Percentiles rank a stretch among this genome's conserved stretches.
These are phyloP conservation scores for Pythium sp. DNA, from an alignment of 352 stramenopile genomes.

Conservation along the genomic window DNA sequence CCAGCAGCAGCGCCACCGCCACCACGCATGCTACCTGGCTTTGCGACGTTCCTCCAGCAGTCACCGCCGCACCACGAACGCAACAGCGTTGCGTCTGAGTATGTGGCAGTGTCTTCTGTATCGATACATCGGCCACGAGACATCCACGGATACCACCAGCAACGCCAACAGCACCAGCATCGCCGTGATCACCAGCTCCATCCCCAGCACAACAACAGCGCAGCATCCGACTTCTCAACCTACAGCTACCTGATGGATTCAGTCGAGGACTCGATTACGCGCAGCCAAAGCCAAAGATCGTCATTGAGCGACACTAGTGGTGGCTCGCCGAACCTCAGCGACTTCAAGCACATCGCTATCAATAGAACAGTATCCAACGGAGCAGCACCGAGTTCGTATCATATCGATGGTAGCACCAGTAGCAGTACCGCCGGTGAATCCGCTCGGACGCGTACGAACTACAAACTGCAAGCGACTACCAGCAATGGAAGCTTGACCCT, in stretches of 20 bases:
- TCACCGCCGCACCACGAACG: neutral
- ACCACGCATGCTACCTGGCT: neutral
- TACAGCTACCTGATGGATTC: neutral
- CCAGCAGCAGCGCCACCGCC: neutral
- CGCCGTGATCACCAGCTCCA: neutral
- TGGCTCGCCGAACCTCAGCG: neutral
- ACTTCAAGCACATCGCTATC: neutral
- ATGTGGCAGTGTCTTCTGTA: neutral
- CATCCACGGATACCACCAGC: too few species aligned
- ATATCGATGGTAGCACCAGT: neutral
- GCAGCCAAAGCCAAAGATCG: neutral
- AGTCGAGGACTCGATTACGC: neutral
- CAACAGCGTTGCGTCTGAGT: neutral
- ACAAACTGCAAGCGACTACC: too few species aligned
- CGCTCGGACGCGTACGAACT: neutral
- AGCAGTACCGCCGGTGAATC: neutral
- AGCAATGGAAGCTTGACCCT: too few species aligned
- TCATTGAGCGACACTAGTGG: neutral
- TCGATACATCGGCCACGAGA: neutral
- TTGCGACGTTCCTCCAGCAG: neutral
- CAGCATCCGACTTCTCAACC: neutral
- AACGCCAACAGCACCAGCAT: neutral
- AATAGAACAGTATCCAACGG: neutral
- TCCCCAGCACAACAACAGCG: neutral
- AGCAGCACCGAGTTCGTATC: too few species aligned